Evolutionary conservation across 441 rosid genomes (phyloP), one percentile per base, ranked within the genome.

Genomic region (Capsella rubella): DNA sequence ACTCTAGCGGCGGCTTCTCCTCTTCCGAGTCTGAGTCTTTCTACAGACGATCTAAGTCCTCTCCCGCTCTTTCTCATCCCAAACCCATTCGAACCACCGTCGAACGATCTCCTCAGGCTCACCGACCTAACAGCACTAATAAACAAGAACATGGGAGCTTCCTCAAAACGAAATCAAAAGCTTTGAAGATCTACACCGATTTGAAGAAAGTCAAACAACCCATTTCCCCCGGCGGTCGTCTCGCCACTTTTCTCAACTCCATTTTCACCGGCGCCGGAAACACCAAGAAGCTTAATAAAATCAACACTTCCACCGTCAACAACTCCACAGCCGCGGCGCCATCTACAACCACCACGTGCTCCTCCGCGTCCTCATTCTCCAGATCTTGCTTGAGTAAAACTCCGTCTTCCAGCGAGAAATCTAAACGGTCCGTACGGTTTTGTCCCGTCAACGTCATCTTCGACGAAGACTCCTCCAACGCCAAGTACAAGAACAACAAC

Each of bases 331-430:
- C 29, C 29, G 27, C 16, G 73, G 66, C 54, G n/a, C 0, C 31
- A 0, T 62, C 40, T 75, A 65, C 79, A 1, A 39, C 76, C 4
- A 59, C 87, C 6, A 71, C 86, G 1, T 86, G 89, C 59, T 88
- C 89, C 8, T 80, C 93, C 0, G 85, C 87, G 2, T 81, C 91
- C 0, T 89, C 91, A 0, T 83, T 84, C 75, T 85, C 93, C 1
- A 79, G 86, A 74, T 83, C 91, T 5, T 89, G 91, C 37, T 71
- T 89, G 69, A 86, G 84, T 75, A 89, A 85, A 32, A 84, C 88
- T 1, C 81, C 95, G 1, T 84, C 86, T 9, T 82, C 89, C 1
- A 76, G 70, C 11, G 80, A 59, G 8, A 83, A 79, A 34, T 59
- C 82, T 1, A 84, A 86, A 53, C 67, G 90, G 39, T 82, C 91